Evolutionary conservation across 768 basidiomycete species (phyloP).

Genomic region (Tylopilus felleus): DNA sequence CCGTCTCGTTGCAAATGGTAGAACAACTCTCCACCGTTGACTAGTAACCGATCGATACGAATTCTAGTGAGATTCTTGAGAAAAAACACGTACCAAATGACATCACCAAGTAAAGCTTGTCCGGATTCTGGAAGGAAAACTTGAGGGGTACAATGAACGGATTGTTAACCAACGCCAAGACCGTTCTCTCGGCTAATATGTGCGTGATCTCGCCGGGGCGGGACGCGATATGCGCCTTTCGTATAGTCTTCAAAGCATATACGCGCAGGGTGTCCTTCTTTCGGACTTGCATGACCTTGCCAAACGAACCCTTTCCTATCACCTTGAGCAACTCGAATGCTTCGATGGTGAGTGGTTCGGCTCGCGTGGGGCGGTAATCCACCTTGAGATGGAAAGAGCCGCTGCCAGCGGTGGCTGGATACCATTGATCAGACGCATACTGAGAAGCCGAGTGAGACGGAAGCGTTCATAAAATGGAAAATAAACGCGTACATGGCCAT

Average conservation of each 20-base stretch:
- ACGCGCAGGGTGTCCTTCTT: conserved; percentile 98
- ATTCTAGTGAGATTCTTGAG: not conserved
- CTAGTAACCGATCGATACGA: conserved; percentile 35
- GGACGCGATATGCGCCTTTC: conserved; percentile 96
- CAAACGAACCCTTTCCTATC: conserved; percentile 96
- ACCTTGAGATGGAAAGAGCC: conserved; percentile 97
- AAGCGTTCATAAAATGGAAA: not conserved
- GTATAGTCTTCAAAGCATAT: conserved; percentile 97
- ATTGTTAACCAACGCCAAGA: conserved; percentile 94
- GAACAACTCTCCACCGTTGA: conserved; percentile 97
- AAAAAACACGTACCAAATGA: conserved; percentile 68
- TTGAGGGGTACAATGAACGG: conserved; percentile 99
- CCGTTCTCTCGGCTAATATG: conserved; percentile 95
- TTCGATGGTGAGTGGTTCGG: conserved; percentile 89
- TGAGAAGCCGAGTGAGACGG: conserved; percentile 26
- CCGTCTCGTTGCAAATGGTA: conserved; percentile 97
- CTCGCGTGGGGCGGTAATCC: conserved; percentile 84
- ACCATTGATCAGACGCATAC: conserved; percentile 91
- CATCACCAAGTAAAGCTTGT: conserved; percentile 97
- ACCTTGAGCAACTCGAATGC: conserved; percentile 96
- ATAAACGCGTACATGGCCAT: conserved; percentile 57
- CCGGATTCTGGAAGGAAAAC: conserved; percentile 97
- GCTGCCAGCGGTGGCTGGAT: conserved; percentile 72
- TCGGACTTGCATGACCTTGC: conserved; percentile 99
- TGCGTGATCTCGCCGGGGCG: conserved; percentile 97